phyloP scores from a whole-genome alignment of 305 asterid genomes.

The Solanum chacoense region DNA sequence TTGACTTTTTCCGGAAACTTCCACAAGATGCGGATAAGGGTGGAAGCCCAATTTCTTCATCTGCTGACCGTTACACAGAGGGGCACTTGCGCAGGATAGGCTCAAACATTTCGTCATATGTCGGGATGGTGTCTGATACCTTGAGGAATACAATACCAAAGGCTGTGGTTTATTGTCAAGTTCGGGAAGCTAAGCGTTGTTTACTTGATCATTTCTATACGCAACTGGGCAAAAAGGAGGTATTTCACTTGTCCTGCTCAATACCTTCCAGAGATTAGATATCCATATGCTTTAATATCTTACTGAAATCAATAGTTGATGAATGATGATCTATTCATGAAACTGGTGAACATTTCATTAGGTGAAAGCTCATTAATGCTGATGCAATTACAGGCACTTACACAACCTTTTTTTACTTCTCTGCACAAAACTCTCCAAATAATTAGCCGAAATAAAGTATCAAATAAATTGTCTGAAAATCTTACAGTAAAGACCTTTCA shows the following conservation, averaged over 20 bases:
- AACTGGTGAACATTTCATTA: not conserved
- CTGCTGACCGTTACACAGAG: slow-evolving; percentile 22
- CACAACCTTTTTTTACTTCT: not conserved
- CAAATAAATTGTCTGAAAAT: not conserved
- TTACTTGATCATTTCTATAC: slow-evolving; percentile 27
- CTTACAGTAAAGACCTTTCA: not conserved
- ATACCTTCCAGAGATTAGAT: not conserved
- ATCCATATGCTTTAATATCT: not conserved
- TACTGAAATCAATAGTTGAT: not conserved
- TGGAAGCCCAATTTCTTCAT: slow-evolving; percentile 20
- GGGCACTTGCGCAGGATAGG: slow-evolving; percentile 25
- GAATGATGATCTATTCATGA: not conserved
- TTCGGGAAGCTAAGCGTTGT: slow-evolving; percentile 28
- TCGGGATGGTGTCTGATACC: slow-evolving; percentile 25
- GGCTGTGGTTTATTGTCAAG: slow-evolving; percentile 36
- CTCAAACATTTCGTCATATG: slow-evolving; percentile 26
- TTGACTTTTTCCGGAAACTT: slow-evolving; percentile 32
- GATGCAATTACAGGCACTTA: not conserved
- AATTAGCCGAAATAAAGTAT: not conserved
- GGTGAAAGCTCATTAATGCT: not conserved
- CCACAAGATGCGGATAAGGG: slow-evolving; percentile 29
- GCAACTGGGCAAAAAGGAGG: slow-evolving; percentile 30
- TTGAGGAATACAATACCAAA: slow-evolving; percentile 26
- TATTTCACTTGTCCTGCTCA: not conserved
- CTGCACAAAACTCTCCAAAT: not conserved